These are phyloP conservation scores for Annona cherimola DNA, from an alignment of 164 flowering plant species.

Conservation along the genomic window DNA sequence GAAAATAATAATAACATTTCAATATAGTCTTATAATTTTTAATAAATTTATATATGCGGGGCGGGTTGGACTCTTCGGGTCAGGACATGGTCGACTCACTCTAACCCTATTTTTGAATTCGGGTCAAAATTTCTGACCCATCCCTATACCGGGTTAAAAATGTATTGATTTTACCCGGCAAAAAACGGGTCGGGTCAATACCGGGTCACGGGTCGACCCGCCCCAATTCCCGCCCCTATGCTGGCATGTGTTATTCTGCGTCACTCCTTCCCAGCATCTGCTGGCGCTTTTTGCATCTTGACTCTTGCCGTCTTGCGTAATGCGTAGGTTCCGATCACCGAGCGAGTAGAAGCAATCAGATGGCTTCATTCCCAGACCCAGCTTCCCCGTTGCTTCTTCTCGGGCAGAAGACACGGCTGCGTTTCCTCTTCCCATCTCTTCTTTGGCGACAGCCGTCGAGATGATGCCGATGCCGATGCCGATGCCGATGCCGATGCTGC, in stretches of 20 bases:
- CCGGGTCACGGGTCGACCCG: too few species aligned
- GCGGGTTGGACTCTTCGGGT: too few species aligned
- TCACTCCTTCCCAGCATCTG: neutral
- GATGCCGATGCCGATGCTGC: neutral
- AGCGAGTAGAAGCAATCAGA: slow-evolving; percentile 61
- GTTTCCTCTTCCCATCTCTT: slow-evolving; percentile 1
- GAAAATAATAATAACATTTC: too few species aligned
- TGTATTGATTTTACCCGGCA: too few species aligned
- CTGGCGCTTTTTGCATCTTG: neutral
- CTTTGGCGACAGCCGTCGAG: neutral
- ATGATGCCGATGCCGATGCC: neutral
- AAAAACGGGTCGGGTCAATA: too few species aligned
- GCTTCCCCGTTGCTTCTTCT: slow-evolving; percentile 77
- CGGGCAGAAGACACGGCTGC: slow-evolving; percentile 38
- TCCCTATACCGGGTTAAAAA: too few species aligned
- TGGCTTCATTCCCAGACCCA: slow-evolving; percentile 73
- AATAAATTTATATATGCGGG: too few species aligned
- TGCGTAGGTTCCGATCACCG: slow-evolving; percentile 68
- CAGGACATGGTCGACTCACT: too few species aligned
- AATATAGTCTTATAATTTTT: too few species aligned
- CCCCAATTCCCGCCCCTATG: too few species aligned
- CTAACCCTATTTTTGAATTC: too few species aligned
- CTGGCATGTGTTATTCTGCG: neutral
- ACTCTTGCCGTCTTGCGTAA: neutral
- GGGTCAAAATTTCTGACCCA: too few species aligned